Conservation (phyloP, 1,139 yeast genomes). For the Yueomyces sp. region DNA sequence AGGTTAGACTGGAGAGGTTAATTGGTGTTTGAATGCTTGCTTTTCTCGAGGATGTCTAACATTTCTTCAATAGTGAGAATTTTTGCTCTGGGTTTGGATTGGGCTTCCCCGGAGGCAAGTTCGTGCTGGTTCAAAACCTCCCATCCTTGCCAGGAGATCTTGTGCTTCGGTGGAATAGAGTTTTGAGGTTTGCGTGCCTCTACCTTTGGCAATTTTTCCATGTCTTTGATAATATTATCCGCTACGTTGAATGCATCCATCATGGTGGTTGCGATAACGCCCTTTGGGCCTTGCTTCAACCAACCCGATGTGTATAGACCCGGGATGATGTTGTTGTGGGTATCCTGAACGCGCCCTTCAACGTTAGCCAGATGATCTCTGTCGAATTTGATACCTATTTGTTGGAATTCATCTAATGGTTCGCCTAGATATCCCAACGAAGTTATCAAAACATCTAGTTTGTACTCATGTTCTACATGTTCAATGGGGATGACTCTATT, state of each 20-base stretch:
- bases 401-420: slow-evolving; percentile 44
- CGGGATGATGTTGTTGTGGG: slow-evolving; percentile 22
- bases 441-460: slow-evolving; percentile 60
- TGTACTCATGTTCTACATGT: slow-evolving; percentile 25
- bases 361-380: slow-evolving; percentile 46
- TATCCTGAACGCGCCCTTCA: slow-evolving; percentile 44
- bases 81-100: slow-evolving; percentile 38
- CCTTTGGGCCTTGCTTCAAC: slow-evolving; percentile 81
- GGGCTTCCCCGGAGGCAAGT: slow-evolving; percentile 30
- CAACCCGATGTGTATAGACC: slow-evolving; percentile 84
- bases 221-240: slow-evolving; percentile 47
- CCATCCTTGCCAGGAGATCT: slow-evolving; percentile 70
- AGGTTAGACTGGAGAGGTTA: too few species aligned
- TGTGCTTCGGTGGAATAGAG: slow-evolving; percentile 22
- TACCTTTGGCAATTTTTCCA: slow-evolving; percentile 12
- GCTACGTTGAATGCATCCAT: slow-evolving; percentile 72
- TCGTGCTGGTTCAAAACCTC: slow-evolving; percentile 43
- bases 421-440: slow-evolving; percentile 77
- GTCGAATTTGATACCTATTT: slow-evolving; percentile 45
- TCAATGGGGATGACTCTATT: slow-evolving; percentile 28
- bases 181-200: slow-evolving; percentile 6
- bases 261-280: slow-evolving; percentile 89
- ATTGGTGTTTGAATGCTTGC: too few species aligned
- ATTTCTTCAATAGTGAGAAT: slow-evolving; percentile 8
- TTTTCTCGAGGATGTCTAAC: background rate